Percentiles rank a stretch among this genome's conserved stretches.
phyloP scores from a whole-genome alignment of 495 filamentous ascomycete species.

The Tricharina praecox region DNA sequence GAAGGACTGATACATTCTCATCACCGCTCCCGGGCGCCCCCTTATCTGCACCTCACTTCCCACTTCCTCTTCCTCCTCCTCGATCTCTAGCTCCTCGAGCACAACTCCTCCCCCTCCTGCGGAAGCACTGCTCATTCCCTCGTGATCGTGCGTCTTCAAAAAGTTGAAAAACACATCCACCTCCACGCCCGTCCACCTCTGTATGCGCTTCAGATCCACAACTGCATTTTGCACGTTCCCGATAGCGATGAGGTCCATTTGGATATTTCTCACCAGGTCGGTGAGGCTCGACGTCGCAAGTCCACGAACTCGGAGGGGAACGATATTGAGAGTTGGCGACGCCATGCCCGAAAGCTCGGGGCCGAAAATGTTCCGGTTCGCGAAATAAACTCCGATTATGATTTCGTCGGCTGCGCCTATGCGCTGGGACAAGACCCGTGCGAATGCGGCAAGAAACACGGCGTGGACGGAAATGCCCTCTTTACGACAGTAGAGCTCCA shows the following conservation, averaged over 20 bases:
- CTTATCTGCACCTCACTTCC: background rate
- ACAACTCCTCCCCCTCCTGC: background rate
- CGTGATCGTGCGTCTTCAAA: slow-evolving; percentile 22
- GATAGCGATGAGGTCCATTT: slow-evolving; percentile 32
- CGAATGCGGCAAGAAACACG: slow-evolving; percentile 34
- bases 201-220: slow-evolving; percentile 31
- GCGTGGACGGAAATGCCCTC: slow-evolving; percentile 34
- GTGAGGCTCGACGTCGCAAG: slow-evolving; percentile 21
- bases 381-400: slow-evolving; percentile 38
- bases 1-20: slow-evolving; percentile 7
- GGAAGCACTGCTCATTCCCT: too few species aligned
- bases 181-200: slow-evolving; percentile 33
- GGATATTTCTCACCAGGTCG: slow-evolving; percentile 31
- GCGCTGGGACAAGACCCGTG: slow-evolving; percentile 27
- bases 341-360: slow-evolving; percentile 25
- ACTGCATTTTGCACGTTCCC: slow-evolving; percentile 28
- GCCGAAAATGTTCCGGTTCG: slow-evolving; percentile 36
- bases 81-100: background rate
- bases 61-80: slow-evolving; percentile 10
- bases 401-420: slow-evolving; percentile 24
- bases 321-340: slow-evolving; percentile 37
- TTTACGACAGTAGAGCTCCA: slow-evolving; percentile 27
- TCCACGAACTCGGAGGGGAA: slow-evolving; percentile 32
- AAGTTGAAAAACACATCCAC: slow-evolving; percentile 32
- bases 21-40: background rate